Conservation (phyloP, 148 eudicot genomes). For the Vaccinium myrtillus region DNA sequence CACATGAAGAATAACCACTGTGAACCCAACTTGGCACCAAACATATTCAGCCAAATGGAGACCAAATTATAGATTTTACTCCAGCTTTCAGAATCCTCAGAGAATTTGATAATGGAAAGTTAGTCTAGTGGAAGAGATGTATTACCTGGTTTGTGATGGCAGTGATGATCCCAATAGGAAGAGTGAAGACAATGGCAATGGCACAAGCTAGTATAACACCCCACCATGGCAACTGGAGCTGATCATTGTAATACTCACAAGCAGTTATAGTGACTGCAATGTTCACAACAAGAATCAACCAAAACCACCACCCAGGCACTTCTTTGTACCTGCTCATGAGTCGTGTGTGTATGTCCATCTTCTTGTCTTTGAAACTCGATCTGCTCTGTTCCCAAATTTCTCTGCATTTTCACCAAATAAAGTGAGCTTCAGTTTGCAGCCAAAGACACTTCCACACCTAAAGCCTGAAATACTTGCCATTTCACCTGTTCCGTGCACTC, state of each 20-base stretch:
- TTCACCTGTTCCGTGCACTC: background rate
- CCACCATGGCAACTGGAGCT: slow-evolving; percentile 99
- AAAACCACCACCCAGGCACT: slow-evolving; percentile 98
- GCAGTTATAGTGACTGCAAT: slow-evolving; percentile 67
- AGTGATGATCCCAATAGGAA: slow-evolving; percentile 89
- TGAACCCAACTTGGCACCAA: background rate
- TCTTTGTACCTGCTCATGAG: slow-evolving; percentile 85
- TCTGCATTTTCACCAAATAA: slow-evolving; percentile 31
- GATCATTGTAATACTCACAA: slow-evolving; percentile 90
- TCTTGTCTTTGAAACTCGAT: slow-evolving; percentile 76
- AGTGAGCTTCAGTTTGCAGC: background rate
- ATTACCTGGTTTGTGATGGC: slow-evolving; percentile 94
- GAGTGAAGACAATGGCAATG: slow-evolving; percentile 89
- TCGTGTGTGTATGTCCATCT: slow-evolving; percentile 79
- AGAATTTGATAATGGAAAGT: background rate
- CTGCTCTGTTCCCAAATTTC: slow-evolving; percentile 96
- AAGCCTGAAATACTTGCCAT: background rate
- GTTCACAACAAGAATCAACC: slow-evolving; percentile 72
- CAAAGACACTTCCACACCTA: background rate
- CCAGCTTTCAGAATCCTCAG: background rate
- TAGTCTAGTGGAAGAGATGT: background rate
- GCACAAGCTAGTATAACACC: slow-evolving; percentile 90
- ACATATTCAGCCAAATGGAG: background rate
- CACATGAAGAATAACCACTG: background rate
- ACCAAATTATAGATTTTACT: background rate